These are phyloP conservation scores for Pythium sukuiense DNA, from an alignment of 352 stramenopile species.

Conservation along the genomic window DNA sequence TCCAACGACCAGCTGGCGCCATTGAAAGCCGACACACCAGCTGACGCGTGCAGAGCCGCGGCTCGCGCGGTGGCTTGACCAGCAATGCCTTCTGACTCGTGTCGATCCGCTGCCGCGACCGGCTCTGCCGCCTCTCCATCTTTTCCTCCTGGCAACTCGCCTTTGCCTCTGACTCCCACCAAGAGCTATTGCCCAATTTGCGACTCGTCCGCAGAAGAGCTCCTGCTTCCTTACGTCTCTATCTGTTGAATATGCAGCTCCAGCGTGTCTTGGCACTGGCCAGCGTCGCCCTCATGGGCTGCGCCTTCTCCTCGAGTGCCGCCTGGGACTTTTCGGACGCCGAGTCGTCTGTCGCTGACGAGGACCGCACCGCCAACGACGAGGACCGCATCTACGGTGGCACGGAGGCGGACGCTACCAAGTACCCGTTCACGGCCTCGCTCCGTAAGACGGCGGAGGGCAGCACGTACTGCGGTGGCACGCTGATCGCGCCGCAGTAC, in stretches of 20 bases:
- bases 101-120: background rate
- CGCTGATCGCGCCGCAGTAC: slow-evolving; percentile 61
- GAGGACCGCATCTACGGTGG: slow-evolving; percentile 57
- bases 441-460: slow-evolving; percentile 41
- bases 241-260: slow-evolving; percentile 20
- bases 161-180: background rate
- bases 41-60: background rate
- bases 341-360: background rate
- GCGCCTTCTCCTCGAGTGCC: slow-evolving; percentile 5
- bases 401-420: slow-evolving; percentile 46
- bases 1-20: background rate
- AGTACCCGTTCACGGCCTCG: slow-evolving; percentile 60
- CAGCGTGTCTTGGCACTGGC: slow-evolving; percentile 22
- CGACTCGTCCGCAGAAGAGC: background rate
- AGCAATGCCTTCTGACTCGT: background rate
- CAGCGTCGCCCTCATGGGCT: slow-evolving; percentile 13
- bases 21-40: background rate
- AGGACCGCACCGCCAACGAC: slow-evolving; percentile 12
- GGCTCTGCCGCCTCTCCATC: slow-evolving; percentile 4
- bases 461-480: slow-evolving; percentile 62
- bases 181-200: background rate
- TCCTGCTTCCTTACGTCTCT: background rate
- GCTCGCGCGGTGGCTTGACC: background rate
- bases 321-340: slow-evolving; percentile 16
- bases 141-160: background rate